Conservation (phyloP, 73 alveolate genomes). For the Paramecium biaurelia region DNA sequence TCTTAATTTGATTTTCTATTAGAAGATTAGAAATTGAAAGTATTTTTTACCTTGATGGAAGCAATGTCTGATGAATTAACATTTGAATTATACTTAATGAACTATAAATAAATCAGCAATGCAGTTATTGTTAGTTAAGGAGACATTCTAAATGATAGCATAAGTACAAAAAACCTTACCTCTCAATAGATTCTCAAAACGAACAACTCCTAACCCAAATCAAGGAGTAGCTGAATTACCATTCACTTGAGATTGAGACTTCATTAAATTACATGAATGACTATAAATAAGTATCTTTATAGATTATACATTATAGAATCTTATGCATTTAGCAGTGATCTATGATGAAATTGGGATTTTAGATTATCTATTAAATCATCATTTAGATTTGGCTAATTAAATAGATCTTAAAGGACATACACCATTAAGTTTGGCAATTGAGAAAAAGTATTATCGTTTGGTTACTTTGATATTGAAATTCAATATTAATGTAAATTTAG, state of each 20-base stretch:
- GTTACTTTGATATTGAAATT: not conserved
- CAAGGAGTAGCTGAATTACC: not conserved
- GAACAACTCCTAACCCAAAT: not conserved
- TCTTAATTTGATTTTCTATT: not conserved
- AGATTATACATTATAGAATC: not conserved
- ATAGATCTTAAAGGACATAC: constrained; percentile 17
- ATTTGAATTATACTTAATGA: not conserved
- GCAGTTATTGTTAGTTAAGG: not conserved
- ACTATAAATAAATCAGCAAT: not conserved
- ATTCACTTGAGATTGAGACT: not conserved
- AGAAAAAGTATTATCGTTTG: not conserved
- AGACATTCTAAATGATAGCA: not conserved
- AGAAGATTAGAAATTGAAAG: not conserved
- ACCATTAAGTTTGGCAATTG: constrained; percentile 13
- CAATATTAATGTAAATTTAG: not conserved
- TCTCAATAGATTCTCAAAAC: not conserved
- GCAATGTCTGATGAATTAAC: not conserved
- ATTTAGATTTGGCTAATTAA: not conserved
- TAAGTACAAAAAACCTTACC: constrained; percentile 34
- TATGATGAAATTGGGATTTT: constrained; percentile 21
- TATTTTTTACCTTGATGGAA: not conserved
- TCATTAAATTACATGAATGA: not conserved
- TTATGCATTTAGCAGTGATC: not conserved
- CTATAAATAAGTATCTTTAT: not conserved
- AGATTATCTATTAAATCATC: not conserved